phyloP scores from a whole-genome alignment of 768 basidiomycete genomes.

The Cystofilobasidium macerans region DNA sequence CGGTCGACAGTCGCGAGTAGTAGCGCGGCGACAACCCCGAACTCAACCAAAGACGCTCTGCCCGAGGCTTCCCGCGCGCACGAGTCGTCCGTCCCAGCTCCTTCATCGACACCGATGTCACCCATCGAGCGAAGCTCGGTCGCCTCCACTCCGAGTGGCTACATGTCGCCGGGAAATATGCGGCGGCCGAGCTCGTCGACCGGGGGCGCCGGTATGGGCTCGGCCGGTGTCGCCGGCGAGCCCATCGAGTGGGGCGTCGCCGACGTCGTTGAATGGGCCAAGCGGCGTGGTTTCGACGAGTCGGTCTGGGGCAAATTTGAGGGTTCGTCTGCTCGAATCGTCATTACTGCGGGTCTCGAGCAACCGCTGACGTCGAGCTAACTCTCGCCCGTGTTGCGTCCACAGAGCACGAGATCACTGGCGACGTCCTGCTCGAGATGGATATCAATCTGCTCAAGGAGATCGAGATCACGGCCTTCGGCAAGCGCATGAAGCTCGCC shows the following conservation, averaged over 20 bases:
- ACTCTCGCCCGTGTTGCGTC: neutral
- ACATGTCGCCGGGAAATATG: constrained; percentile 3
- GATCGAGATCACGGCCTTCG: constrained; percentile 85
- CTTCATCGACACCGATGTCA: neutral
- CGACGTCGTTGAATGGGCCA: constrained; percentile 82
- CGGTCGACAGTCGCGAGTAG: neutral
- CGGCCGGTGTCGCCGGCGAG: constrained; percentile 16
- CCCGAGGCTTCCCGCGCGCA: neutral
- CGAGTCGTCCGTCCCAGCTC: neutral
- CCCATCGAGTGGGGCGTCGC: constrained; percentile 65
- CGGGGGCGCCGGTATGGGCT: neutral
- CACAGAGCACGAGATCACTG: constrained; percentile 94
- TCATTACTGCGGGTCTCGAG: neutral
- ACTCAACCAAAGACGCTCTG: neutral
- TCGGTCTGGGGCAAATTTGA: constrained; percentile 73
- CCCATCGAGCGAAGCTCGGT: neutral
- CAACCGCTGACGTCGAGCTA: neutral
- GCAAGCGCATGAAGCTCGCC: constrained; percentile 83
- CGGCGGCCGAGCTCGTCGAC: constrained; percentile 9
- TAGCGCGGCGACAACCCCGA: neutral
- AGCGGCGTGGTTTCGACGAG: constrained; percentile 69
- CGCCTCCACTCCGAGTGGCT: neutral
- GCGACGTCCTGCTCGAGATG: constrained; percentile 89
- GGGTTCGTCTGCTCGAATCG: constrained; percentile 45
- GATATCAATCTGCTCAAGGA: constrained; percentile 85